Percentiles rank a stretch among this genome's conserved stretches.
Conservation (phyloP, 495 filamentous ascomycete genomes). For the Neurospora tetrasperma region DNA sequence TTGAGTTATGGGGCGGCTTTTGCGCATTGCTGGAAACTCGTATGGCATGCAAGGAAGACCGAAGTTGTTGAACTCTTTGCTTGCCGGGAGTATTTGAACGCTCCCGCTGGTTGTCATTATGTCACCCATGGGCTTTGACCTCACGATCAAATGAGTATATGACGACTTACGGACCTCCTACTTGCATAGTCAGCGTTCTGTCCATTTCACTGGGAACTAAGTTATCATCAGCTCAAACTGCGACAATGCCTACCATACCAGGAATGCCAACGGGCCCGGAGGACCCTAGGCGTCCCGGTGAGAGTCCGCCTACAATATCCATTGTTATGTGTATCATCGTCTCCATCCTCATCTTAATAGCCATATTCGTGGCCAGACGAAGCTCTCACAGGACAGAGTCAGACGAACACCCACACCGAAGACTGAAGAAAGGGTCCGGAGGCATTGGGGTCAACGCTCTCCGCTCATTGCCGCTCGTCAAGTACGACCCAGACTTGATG, state of each 20-base stretch:
- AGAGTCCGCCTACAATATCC: constrained; percentile 1
- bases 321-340: constrained; percentile 7
- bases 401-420: not conserved
- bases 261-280: not conserved
- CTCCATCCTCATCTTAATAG: constrained; percentile 5
- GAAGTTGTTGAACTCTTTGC: not conserved
- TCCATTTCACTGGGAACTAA: not conserved
- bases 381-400: constrained; percentile 1
- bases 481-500: not conserved
- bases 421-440: not conserved
- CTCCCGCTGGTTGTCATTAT: not conserved
- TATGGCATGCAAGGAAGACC: not conserved
- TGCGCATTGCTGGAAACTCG: not conserved
- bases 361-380: constrained; percentile 5
- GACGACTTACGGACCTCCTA: not conserved
- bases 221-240: not conserved
- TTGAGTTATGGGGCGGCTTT: not conserved
- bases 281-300: not conserved
- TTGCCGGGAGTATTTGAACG: not conserved
- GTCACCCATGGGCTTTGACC: not conserved
- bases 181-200: not conserved
- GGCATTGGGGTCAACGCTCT: not conserved
- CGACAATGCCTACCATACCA: not conserved
- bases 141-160: not conserved
- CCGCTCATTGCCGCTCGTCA: constrained; percentile 2